Percentiles rank a stretch among this genome's conserved stretches.
Evolutionary conservation across 495 filamentous ascomycete species (phyloP).

Genomic region (Podospora australis): DNA sequence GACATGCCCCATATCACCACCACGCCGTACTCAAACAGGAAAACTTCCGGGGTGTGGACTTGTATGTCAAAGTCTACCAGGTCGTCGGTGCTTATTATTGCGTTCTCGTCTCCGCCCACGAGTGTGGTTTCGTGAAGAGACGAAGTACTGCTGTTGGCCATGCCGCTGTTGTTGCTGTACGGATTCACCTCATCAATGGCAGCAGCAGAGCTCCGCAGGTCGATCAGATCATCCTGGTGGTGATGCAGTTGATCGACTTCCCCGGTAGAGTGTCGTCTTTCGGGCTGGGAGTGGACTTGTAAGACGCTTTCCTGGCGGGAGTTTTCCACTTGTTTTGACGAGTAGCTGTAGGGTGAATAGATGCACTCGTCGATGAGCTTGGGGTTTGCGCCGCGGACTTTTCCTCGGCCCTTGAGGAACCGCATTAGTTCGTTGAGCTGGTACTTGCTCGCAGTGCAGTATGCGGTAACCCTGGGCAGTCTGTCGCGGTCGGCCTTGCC

Average conservation of each 20-base stretch:
- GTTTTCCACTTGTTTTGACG: slow-evolving; percentile 25
- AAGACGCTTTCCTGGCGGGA: slow-evolving; percentile 22
- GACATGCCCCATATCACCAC: slow-evolving; percentile 99
- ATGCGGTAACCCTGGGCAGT: slow-evolving; percentile 87
- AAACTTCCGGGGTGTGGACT: slow-evolving; percentile 87
- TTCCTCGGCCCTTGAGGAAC: slow-evolving; percentile 76
- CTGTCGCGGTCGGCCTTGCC: slow-evolving; percentile 88
- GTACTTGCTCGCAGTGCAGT: slow-evolving; percentile 89
- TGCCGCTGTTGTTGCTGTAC: slow-evolving; percentile 9
- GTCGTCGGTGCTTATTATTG: slow-evolving; percentile 14
- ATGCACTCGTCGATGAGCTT: slow-evolving; percentile 96
- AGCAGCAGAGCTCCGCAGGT: slow-evolving; percentile 8
- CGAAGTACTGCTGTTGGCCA: slow-evolving; percentile 10
- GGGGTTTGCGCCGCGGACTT: slow-evolving; percentile 68
- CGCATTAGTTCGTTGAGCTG: slow-evolving; percentile 79
- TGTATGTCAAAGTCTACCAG: slow-evolving; percentile 58
- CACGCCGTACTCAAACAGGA: slow-evolving; percentile 96
- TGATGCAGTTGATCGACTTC: slow-evolving; percentile 11
- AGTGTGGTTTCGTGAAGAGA: neutral
- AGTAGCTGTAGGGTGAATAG: slow-evolving; percentile 85
- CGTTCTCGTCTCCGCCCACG: slow-evolving; percentile 12
- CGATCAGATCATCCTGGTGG: slow-evolving; percentile 25
- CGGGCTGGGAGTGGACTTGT: slow-evolving; percentile 47
- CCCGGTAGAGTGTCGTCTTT: slow-evolving; percentile 45
- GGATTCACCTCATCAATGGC: neutral